Evolutionary conservation across 768 basidiomycete genomes (phyloP), one percentile per base, ranked within the genome.

Genomic region (Amyloporia xantha): DNA sequence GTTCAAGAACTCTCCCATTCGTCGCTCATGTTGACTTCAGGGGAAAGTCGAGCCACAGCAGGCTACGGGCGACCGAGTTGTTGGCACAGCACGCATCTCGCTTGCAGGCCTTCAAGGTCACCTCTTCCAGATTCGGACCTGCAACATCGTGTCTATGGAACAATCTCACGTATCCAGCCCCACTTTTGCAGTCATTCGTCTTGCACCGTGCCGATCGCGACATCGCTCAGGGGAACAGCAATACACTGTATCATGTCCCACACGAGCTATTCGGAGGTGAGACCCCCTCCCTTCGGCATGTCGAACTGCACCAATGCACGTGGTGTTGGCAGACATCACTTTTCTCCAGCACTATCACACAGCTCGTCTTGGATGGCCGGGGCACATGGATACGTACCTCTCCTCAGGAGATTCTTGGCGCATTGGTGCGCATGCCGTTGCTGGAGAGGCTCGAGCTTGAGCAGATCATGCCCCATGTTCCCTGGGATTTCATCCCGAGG

Each of bases 401-500:
- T 12, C 23, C 35, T 4, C 13, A 17, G 12, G 33, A 47, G 23
- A 35, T 52, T 19, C 20, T 48, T 17, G 28, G 30, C 51, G 47
- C 41, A 3, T 36, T 52, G 11, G 41, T 36, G 40, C 44, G 39
- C 25, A 52, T 52, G 51, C 51, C 51, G 4, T 21, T 33, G 23
- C 46, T 52, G 19, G 46, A 52, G 19, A 11, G 15, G 5, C 13
- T 48, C 39, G 39, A 52, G 19, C 47, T 52, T n/a, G 33, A 41
- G 17, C 25, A 48, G 10, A 40, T 48, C 40, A 24, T 21, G 2
- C 46, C 46, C 21, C 17, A 38, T 20, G 26, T 47, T 5, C 46
- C 46, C 5, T 47, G 46, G 46, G 17, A 23, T 25, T 39, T 39
- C n/a, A 37, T 15, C 46, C 46, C 17, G 21, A 11, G 3, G 24